Base-by-base conservation (phyloP, 2,329 filamentous ascomycete species). In the Plectosphaerella plurivora region DNA sequence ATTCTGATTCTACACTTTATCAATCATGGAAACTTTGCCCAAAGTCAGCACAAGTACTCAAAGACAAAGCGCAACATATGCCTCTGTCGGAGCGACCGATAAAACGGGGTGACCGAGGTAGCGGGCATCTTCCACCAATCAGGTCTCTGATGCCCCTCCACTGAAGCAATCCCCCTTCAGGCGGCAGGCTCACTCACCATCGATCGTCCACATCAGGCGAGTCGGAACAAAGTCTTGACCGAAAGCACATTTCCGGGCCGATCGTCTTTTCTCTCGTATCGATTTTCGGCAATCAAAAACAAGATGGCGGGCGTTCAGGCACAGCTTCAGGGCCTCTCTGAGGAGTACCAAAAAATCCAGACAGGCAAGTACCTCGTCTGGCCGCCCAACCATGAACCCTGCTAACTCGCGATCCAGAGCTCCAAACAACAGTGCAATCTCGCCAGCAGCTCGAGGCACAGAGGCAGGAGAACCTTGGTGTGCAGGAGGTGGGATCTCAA, bases 371-470 rank as follows among this genome's bases (percentile, higher is more conserved):
- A 41, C 3, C 8, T n/a, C 37, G 35, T 12, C n/a, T 3, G 22
- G 35, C 14, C 14, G 37, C 10, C 10, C 7, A 44, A 20, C 18
- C 28, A 44, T 44, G 39, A 42, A 16, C 28, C 28, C 1, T 16
- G 9, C 50, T 12, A 28, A 16, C 3, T 33, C 2, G 11, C 16
- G 28, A 12, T 24, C 15, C 61, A 96, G 94, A 97, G 61, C 81
- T 97, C 51, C 88, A 91, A 68, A 81, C 77, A 44, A 76, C 83
- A 16, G 83, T 97, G 24, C 79, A 85, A 45, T 88, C 91, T 10
- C 84, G 92, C 57, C 92, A 99, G 73, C 95, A 89, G 72, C 84
- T 99, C 7, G 92, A 97, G 68, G 89, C 91, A 7, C 94, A 99
- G 70, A 89, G 89, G 68, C 90, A 96, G 65, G 94, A 99, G 70